Base-by-base conservation (phyloP, 257 asterid species). In the Cordia subcordata region DNA sequence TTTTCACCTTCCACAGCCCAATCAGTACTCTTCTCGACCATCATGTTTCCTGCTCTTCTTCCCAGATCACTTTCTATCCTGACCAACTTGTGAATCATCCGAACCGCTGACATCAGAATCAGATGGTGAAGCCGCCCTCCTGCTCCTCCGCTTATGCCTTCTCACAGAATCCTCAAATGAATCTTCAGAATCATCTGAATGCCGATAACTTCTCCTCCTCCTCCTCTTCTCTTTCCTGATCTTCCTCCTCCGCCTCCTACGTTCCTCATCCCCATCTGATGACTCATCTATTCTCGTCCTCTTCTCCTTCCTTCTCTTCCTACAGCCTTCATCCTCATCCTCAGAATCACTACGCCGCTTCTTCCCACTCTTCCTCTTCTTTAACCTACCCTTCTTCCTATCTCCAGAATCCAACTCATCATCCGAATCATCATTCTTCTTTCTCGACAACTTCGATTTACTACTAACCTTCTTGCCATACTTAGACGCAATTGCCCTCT, bases 41-140 rank as follows among this genome's bases (percentile, higher is more conserved):
- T 72, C 75, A 57, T 74, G 86, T 33, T 70, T 77, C 75, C 87
- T 76, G 75, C 80, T 81, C 82, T 73, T 84, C 88, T 81, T 90
- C 70, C 63, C 91, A 10, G 78, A 62, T 67, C 94, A 70, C 75
- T 78, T 83, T 75, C 76, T 88, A 76, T 76, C 88, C 72, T 96
- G 78, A 54, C 95, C 92, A 54, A 83, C 82, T 21, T 95, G 77
- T 32, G 81, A 55, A 76, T 81, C 94, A 61, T 85, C 91, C 0
- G 81, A 77, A 23, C 73, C 78, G 20, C 75, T 71, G 50, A 61
- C 75, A 60, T 81, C 88, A 20, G 93, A 82, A 63, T 76, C 93
- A 49, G 88, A 77, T 4, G 49, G 62, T 5, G 83, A 60, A 19
- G 55, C 18, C 1, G 65, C 67, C 73, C 69, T 80, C 63, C 87